phyloP scores from a whole-genome alignment of 2,329 filamentous ascomycete genomes.

The Colletotrichum lupini region DNA sequence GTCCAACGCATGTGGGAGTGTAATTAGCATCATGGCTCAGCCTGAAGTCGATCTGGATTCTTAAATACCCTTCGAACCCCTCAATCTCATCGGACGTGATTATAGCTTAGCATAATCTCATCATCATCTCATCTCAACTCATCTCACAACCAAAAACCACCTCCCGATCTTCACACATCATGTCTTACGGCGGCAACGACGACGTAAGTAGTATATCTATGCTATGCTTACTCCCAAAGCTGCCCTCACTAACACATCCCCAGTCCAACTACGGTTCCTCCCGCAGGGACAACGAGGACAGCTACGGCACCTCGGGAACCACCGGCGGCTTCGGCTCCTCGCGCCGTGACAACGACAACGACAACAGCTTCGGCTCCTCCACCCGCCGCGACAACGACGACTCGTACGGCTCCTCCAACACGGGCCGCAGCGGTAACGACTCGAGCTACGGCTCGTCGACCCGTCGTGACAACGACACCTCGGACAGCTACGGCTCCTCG shows the following conservation, averaged over 20 bases:
- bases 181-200: constrained; percentile 61
- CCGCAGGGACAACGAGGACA: constrained; percentile 33
- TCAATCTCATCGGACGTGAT: not conserved
- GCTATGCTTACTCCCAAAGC: not conserved
- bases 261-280: constrained; percentile 40
- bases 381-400: constrained; percentile 35
- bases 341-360: constrained; percentile 29
- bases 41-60: not conserved
- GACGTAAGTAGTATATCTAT: constrained; percentile 41
- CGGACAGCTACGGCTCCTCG: constrained; percentile 15
- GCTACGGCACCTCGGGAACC: constrained; percentile 37
- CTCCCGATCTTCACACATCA: constrained; percentile 33
- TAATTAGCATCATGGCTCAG: constrained; percentile 7
- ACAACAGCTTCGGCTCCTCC: too few species aligned
- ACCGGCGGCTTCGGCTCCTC: constrained; percentile 38
- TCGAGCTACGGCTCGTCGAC: constrained; percentile 36
- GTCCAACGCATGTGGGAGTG: constrained; percentile 26
- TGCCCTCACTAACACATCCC: constrained; percentile 20
- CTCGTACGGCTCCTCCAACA: constrained; percentile 40
- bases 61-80: constrained; percentile 22
- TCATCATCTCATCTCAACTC: not conserved
- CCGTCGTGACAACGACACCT: constrained; percentile 37
- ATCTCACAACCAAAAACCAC: not conserved
- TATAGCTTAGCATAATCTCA: constrained; percentile 2
- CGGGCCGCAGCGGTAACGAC: constrained; percentile 28